phyloP scores from a whole-genome alignment of 768 basidiomycete species.

The Amanita pallidorosea region DNA sequence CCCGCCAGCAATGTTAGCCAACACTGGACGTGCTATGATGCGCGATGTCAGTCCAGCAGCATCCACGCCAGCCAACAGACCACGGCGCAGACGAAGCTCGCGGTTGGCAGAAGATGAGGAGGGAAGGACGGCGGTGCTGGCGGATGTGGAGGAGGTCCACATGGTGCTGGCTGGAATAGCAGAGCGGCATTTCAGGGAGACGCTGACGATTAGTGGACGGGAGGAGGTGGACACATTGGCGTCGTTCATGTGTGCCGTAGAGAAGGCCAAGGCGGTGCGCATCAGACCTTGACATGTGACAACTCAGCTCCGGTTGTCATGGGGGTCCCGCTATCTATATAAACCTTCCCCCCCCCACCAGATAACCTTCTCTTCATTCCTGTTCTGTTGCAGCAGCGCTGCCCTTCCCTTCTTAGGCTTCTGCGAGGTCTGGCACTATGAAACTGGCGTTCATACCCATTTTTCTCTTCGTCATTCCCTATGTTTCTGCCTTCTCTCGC shows the following conservation, averaged over 20 bases:
- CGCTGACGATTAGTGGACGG: slow-evolving; percentile 34
- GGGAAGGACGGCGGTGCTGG: slow-evolving; percentile 49
- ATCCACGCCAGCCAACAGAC: slow-evolving; percentile 57
- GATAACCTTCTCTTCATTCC: slow-evolving; percentile 14
- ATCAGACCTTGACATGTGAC: not conserved
- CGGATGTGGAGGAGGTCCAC: slow-evolving; percentile 62
- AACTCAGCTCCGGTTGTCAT: not conserved
- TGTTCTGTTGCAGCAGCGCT: slow-evolving; percentile 43
- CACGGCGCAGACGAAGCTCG: slow-evolving; percentile 64
- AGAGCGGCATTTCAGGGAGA: slow-evolving; percentile 63
- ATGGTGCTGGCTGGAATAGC: slow-evolving; percentile 56
- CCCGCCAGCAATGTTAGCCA: slow-evolving; percentile 49
- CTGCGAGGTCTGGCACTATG: slow-evolving; percentile 40
- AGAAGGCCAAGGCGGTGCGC: slow-evolving; percentile 35
- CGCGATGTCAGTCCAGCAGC: slow-evolving; percentile 26
- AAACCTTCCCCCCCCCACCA: not conserved
- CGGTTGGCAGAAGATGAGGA: slow-evolving; percentile 60
- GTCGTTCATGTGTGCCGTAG: slow-evolving; percentile 69
- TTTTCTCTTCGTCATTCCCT: slow-evolving; percentile 25
- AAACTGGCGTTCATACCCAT: slow-evolving; percentile 35
- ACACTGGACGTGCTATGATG: slow-evolving; percentile 34
- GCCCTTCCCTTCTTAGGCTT: slow-evolving; percentile 30
- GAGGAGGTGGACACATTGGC: slow-evolving; percentile 79
- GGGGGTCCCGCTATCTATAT: not conserved
- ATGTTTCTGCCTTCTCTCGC: slow-evolving; percentile 17